Base-by-base conservation (phyloP, 192 early-diverging fungal species). In the Entomortierella chlamydospora region DNA sequence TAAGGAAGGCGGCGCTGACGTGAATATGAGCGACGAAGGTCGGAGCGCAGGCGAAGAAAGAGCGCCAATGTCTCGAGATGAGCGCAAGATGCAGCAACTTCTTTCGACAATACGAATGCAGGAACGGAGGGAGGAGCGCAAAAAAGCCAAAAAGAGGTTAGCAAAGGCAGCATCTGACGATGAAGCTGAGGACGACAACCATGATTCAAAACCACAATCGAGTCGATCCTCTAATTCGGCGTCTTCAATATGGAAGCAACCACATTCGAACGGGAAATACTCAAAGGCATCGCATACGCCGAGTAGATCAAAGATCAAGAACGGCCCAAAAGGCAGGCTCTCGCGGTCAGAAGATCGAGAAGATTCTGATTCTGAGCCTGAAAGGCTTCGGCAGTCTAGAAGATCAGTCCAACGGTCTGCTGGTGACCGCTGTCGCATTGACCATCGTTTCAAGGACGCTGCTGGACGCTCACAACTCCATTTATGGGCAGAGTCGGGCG, bases 381-480 rank as follows among this genome's bases (percentile, higher is more conserved):
- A 60, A 8, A 59, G 30, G 1, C 52, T 54, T 2, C 61, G 60
- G 17, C 60, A 42, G 30, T 42, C 51, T 37, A 55, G 68, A 29
- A 54, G 67, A 22, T 63, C 70, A 12, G 57, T 73, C 3, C 70
- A 82, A n/a, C 59, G 67, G 18, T 73, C 72, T 18, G 31, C 57
- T 22, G 71, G 72, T 17, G 82, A 80, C 47, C 67, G 77, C 13
- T 68, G 71, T 37, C 64, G 82, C 39, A 70, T 87, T 11, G 88
- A 89, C 54, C 85, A 82, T 45, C 55, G 73, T 17, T 82, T 67
- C 49, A 85, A 83, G 41, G 92, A 93, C 59, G 86, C 87, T 11
- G 79, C 81, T 20, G 91, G 91, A 23, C 88, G 90, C 39, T 89
- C 91, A 10, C 89, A 92, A 34, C 67, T 92, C 23, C 90, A 91